Conservation (phyloP, 1,284 basidiomycete species). For the Ustilago lituana region DNA sequence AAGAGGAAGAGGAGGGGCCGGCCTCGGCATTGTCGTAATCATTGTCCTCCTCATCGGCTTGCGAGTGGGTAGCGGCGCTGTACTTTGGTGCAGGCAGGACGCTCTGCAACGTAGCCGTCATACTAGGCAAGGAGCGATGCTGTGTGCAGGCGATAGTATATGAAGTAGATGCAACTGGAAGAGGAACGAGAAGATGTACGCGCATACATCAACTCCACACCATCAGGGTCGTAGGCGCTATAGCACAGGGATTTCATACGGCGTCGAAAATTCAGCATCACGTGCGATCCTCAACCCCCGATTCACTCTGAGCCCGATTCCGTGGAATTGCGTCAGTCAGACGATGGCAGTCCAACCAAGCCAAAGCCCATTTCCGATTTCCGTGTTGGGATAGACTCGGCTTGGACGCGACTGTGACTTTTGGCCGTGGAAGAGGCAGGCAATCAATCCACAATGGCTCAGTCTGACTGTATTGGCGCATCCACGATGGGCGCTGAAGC, state of each 20-base stretch:
- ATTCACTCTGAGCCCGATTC: background rate
- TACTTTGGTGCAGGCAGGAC: constrained; percentile 48
- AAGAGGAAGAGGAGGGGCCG: constrained; percentile 21
- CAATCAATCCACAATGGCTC: background rate
- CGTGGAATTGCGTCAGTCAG: background rate
- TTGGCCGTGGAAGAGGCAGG: background rate
- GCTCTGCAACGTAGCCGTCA: constrained; percentile 50
- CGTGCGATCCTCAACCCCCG: background rate
- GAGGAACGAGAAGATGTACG: background rate
- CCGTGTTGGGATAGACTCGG: background rate
- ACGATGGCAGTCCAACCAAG: constrained; percentile 1
- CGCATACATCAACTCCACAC: background rate
- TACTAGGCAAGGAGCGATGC: background rate
- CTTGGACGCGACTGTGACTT: constrained; percentile 7
- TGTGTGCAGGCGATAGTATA: no score
- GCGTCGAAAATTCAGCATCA: background rate
- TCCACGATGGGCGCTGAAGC: background rate
- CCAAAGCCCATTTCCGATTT: constrained; percentile 17
- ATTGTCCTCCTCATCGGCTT: constrained; percentile 18
- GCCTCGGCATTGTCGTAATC: constrained; percentile 20
- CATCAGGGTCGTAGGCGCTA: background rate
- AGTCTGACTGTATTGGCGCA: background rate
- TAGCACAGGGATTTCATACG: no score
- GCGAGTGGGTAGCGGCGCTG: constrained; percentile 1
- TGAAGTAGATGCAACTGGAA: background rate